phyloP scores from a whole-genome alignment of 2,329 filamentous ascomycete genomes.

The Alternaria incomplexa region DNA sequence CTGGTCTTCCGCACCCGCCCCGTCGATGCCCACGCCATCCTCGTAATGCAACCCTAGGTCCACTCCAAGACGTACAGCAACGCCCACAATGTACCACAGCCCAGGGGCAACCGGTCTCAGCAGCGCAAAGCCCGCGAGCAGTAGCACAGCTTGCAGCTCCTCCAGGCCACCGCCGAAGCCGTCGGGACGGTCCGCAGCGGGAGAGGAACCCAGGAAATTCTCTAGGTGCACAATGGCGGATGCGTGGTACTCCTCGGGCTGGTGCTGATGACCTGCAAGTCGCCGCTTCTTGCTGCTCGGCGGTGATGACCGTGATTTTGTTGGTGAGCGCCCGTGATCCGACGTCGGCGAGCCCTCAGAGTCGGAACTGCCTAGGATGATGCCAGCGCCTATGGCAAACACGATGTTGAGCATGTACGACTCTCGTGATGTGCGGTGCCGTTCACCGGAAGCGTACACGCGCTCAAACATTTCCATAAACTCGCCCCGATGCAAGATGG shows the following conservation, averaged over 20 bases:
- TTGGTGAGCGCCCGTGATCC: conserved; percentile 37
- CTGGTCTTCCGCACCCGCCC: conserved; percentile 45
- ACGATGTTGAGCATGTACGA: conserved; percentile 97
- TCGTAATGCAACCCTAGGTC: conserved; percentile 94
- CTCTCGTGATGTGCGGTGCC: conserved; percentile 74
- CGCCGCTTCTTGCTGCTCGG: conserved; percentile 47
- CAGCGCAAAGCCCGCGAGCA: conserved; percentile 89
- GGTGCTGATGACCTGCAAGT: conserved; percentile 64
- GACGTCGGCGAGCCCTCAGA: conserved; percentile 40
- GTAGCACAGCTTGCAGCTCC: conserved; percentile 88
- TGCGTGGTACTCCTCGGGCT: conserved; percentile 95
- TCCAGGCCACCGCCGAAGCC: conserved; percentile 87
- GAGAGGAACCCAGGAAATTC: conserved; percentile 74
- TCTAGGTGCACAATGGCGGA: conserved; percentile 92
- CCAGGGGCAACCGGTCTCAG: conserved; percentile 90
- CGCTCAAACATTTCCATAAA: conserved; percentile 88
- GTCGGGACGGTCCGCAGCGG: conserved; percentile 60
- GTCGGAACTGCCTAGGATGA: conserved; percentile 71
- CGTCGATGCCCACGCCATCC: conserved; percentile 73
- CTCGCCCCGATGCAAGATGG: conserved; percentile 85
- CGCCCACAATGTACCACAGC: conserved; percentile 96
- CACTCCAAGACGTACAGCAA: conserved; percentile 86
- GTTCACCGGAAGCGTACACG: conserved; percentile 73
- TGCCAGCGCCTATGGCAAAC: conserved; percentile 92
- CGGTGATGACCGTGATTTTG: conserved; percentile 37